Base-by-base conservation (phyloP, 257 asterid genomes). In the Asclepias syriaca region DNA sequence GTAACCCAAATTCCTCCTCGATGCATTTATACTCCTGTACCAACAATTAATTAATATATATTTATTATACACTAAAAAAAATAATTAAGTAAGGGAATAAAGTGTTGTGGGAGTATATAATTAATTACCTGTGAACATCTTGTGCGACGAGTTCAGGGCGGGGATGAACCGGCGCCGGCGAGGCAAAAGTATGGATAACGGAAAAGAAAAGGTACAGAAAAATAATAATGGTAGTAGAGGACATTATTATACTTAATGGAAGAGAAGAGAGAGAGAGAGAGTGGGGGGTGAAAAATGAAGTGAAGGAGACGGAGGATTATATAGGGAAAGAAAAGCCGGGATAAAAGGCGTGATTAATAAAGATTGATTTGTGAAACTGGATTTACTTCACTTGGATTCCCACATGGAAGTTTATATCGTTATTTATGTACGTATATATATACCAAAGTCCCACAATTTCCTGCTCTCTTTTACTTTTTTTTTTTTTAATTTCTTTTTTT, bases 341-440 rank as follows among this genome's bases (percentile, higher is more conserved):
- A 83, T 72, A 65, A 79, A 83, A 68, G 97, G 97, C 97, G 97
- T 89, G 88, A 90, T 87, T 90, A 65, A 64, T 74, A 54, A 45
- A 59, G 65, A 45, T 21, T 65, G 46, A 70, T 77, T 74, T 70
- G 29, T 40, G 50, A 65, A 46, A 14, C 60, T 46, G 22, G 78
- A 50, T 80, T 80, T 83, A 60, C 54, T 59, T 24, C 19, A 2
- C 12, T 75, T 29, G 54, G 49, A 27, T 84, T 87, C 83, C 64
- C 84, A 81, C 66, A 70, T 50, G 70, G 70, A 65, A 80, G 84
- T 75, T 80, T 74, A 77, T 70, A 69, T 59, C 73, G 85, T 81
- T 83, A 75, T 7, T 43, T 43, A 43, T 2, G 48, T 43, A 24
- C 0, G 27, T 24, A 24, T 24, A 0, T 24, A 24, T 24, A n/a